Conservation (phyloP, 495 filamentous ascomycete species). For the Penicillium argentinense region DNA sequence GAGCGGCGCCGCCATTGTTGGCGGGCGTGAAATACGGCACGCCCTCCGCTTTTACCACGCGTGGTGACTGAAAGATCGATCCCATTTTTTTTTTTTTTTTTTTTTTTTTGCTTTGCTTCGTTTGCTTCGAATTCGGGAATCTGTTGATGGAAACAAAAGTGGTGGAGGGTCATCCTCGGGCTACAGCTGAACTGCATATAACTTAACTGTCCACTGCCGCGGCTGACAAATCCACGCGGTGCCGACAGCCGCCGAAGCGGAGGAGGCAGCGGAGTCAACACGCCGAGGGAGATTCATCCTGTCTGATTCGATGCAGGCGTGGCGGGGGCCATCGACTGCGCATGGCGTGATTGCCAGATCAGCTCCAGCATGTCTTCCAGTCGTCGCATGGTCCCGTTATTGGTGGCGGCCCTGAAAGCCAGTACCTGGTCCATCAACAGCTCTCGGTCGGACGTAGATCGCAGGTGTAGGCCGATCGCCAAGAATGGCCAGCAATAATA, state of each 20-base stretch:
- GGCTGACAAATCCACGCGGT: too few relatives aligned
- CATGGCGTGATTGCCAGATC: slow-evolving; percentile 9
- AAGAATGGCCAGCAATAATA: slow-evolving; percentile 30
- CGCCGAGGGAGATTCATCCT: too few relatives aligned
- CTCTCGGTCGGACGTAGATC: slow-evolving; percentile 3
- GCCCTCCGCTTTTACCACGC: slow-evolving; percentile 15
- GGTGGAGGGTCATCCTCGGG: too few relatives aligned
- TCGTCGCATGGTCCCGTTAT: slow-evolving; percentile 25
- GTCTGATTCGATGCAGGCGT: too few relatives aligned
- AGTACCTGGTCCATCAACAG: slow-evolving; percentile 14
- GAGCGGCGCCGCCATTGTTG: slow-evolving; percentile 55
- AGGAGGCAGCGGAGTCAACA: too few relatives aligned
- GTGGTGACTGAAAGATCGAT: slow-evolving; percentile 19
- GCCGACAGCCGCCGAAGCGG: too few relatives aligned
- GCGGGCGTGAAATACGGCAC: slow-evolving; percentile 59
- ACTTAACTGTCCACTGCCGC: too few relatives aligned
- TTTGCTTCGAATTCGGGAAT: background rate
- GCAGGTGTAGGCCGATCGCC: slow-evolving; percentile 8
- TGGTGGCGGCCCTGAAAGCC: slow-evolving; percentile 19
- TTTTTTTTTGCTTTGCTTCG: background rate
- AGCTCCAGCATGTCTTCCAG: slow-evolving; percentile 12
- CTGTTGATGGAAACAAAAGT: too few relatives aligned
- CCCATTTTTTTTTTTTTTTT: slow-evolving; percentile 14
- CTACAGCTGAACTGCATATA: too few relatives aligned
- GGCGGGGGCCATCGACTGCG: background rate